Conservation (phyloP, 805 yeast genomes). For the Suhomyces prunicola region DNA sequence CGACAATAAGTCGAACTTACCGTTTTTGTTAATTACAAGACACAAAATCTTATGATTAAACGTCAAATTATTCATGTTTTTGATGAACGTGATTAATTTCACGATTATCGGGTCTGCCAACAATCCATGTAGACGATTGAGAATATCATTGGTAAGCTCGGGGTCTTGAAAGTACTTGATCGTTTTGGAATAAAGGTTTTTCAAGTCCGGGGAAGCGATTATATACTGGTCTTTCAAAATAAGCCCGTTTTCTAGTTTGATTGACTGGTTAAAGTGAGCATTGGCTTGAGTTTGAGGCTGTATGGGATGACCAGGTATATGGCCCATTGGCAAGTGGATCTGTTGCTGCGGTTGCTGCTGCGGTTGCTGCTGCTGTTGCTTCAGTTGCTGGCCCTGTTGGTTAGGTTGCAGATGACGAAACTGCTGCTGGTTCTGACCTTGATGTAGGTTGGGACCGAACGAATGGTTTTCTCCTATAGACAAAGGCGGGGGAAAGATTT, state of each 20-base stretch:
- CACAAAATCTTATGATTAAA: slow-evolving; percentile 41
- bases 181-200: slow-evolving; percentile 46
- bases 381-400: slow-evolving; percentile 5
- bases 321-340: neutral
- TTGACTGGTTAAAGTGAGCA: slow-evolving; percentile 13
- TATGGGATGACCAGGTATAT: neutral
- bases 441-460: slow-evolving; percentile 12
- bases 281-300: slow-evolving; percentile 5
- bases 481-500: slow-evolving; percentile 2
- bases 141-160: slow-evolving; percentile 22
- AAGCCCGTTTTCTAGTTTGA: slow-evolving; percentile 60
- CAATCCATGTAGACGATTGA: slow-evolving; percentile 25
- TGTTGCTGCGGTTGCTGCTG: slow-evolving; percentile 4
- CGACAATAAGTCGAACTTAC: slow-evolving; percentile 67
- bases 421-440: neutral
- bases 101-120: slow-evolving; percentile 25
- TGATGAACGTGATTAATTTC: slow-evolving; percentile 36
- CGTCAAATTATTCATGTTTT: slow-evolving; percentile 39
- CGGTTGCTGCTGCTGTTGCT: slow-evolving; percentile 7
- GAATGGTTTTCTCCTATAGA: slow-evolving; percentile 7
- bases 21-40: slow-evolving; percentile 57
- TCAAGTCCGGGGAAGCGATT: slow-evolving; percentile 57
- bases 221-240: slow-evolving; percentile 54
- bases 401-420: neutral
- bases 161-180: slow-evolving; percentile 49